phyloP scores from a whole-genome alignment of 1,139 yeast genomes.

The Protomyces inouyei region DNA sequence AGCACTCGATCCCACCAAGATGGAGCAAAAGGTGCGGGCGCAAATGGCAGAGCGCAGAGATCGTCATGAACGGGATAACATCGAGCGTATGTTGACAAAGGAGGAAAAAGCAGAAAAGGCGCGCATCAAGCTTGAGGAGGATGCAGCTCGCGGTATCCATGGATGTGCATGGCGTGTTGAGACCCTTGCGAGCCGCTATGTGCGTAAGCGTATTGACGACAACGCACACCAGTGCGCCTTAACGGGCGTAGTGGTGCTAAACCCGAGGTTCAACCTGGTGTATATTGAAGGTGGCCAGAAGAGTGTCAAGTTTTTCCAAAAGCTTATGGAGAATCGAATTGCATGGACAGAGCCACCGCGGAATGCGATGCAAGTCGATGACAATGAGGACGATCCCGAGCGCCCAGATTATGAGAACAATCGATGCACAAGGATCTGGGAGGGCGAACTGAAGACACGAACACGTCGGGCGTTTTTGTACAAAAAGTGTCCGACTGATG shows the following conservation, averaged over 20 bases:
- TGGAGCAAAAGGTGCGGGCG: slow-evolving; percentile 64
- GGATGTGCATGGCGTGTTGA: slow-evolving; percentile 57
- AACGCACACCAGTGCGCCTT: slow-evolving; percentile 71
- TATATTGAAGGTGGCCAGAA: slow-evolving; percentile 70
- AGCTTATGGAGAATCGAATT: slow-evolving; percentile 58
- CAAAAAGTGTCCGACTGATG: slow-evolving; percentile 49
- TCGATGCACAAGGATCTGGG: slow-evolving; percentile 62
- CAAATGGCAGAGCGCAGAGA: slow-evolving; percentile 62
- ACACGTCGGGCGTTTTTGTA: slow-evolving; percentile 61
- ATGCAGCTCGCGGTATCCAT: slow-evolving; percentile 52
- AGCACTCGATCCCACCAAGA: slow-evolving; percentile 82
- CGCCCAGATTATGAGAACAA: slow-evolving; percentile 47
- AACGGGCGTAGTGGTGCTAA: slow-evolving; percentile 53
- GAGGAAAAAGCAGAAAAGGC: slow-evolving; percentile 53
- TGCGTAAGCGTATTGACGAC: slow-evolving; percentile 65
- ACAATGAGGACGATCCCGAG: slow-evolving; percentile 30
- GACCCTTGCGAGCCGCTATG: slow-evolving; percentile 57
- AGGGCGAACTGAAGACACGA: slow-evolving; percentile 57
- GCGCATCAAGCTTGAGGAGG: slow-evolving; percentile 46
- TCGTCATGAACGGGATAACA: slow-evolving; percentile 61
- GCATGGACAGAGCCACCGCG: slow-evolving; percentile 55
- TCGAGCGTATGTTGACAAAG: slow-evolving; percentile 55
- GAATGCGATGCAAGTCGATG: slow-evolving; percentile 39
- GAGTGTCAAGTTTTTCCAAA: slow-evolving; percentile 57
- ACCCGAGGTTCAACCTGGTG: slow-evolving; percentile 52